Base-by-base conservation (phyloP, 2,329 filamentous ascomycete genomes). In the Ceratocystiopsis brevicomis region DNA sequence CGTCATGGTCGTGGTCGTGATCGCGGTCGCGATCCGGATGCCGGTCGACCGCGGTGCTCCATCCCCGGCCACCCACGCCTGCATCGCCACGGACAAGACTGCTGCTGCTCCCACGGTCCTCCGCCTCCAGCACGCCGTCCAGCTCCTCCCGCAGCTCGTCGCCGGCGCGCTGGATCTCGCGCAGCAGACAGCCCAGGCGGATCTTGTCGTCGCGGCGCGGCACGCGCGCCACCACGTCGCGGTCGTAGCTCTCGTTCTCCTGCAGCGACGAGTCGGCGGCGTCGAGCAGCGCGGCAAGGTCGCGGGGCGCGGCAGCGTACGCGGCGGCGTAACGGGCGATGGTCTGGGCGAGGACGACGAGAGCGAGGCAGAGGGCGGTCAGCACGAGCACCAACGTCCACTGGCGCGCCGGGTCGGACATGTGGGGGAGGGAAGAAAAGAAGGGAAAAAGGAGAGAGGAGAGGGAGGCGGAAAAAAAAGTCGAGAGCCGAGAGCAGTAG, bases 231-330 rank as follows among this genome's bases (percentile, higher is more conserved):
- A 78, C 64, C 40, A 78, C 64, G 52, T 78, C 72, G 51, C 65
- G 62, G 55, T 77, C 71, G 54, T 77, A 77, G 52, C 65, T 71
- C 57, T 78, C 74, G 52, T 77, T 78, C 55, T 78, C 75, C 50
- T 69, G 62, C 40, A 76, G 63, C 36, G 72, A 81, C 52, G 67
- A 73, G 54, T 77, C 73, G 52, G 74, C 65, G 15, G 69, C 65
- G 53, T 77, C 73, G 52, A 76, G 57, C 51, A 78, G 73, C 45
- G 65, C 65, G 46, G 59, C 58, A 44, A 77, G 64, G 56, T 78
- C 73, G 48, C 61, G 62, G 25, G 74, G 73, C 25, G 75, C 75
- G 34, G 63, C 66, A 38, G 67, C 53, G 57, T 76, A 78, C 16
- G 72, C 74, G 46, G 63, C 56, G 42, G 65, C 64, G 55, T 74